Evolutionary conservation across 148 eudicot species (phyloP).

Genomic region (Vaccinium corymbosum): DNA sequence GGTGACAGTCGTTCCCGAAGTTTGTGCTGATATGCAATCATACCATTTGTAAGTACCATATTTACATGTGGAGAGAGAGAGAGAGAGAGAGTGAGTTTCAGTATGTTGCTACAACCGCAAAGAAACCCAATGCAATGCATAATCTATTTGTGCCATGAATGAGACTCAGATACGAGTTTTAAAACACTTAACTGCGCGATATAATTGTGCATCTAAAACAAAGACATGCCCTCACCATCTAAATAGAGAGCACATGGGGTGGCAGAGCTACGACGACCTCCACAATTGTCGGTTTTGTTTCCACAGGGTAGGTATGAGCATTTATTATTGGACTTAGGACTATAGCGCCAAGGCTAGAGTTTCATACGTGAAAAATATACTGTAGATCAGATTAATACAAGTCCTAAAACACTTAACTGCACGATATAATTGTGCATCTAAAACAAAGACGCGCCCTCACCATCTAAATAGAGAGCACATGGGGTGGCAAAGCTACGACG

Average conservation of each 20-base stretch:
- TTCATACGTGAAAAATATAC: not conserved
- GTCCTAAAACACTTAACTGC: not conserved
- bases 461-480: not conserved
- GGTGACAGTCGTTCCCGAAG: conserved; percentile 92
- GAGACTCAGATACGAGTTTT: not conserved
- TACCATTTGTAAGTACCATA: conserved; percentile 17
- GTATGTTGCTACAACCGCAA: not conserved
- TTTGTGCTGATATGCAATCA: conserved; percentile 52
- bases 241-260: not conserved
- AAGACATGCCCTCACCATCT: not conserved
- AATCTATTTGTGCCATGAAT: not conserved
- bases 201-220: not conserved
- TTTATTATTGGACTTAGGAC: not conserved
- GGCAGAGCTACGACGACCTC: not conserved
- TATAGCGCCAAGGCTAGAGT: not conserved
- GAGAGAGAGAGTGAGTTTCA: not conserved
- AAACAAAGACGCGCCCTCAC: not conserved
- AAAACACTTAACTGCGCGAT: not conserved
- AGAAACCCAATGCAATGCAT: not conserved
- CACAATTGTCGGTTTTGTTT: not conserved
- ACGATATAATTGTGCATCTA: not conserved
- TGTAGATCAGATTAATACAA: not conserved
- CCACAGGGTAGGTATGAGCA: not conserved
- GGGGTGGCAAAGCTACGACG: not conserved
- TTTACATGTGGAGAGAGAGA: conserved; percentile 6